Base-by-base conservation (phyloP, 106 monocot genomes). In the Alisma plantagoaquatica region DNA sequence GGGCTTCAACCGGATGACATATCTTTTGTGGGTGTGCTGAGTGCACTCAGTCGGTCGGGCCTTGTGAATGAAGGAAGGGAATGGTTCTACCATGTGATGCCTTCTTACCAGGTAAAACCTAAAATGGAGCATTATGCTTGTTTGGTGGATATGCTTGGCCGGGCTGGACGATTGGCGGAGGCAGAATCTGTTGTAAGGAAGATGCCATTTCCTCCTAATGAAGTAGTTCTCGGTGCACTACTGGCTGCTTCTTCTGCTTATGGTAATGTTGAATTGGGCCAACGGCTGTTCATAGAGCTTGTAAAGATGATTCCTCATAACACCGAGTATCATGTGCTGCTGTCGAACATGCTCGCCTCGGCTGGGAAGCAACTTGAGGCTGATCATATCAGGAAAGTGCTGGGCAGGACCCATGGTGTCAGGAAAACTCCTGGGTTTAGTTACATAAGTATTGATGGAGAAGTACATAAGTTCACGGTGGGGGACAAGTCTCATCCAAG, bases 61-160 rank as follows among this genome's bases (percentile, higher is more conserved):
- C 56, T 69, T 0, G 66, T 87, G 0, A 72, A 82, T 1, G 41
- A 69, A 61, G 82, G 87, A 19, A 54, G 49, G 3, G 55, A 54
- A 41, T 4, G 61, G 19, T 87, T 87, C 43, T 23, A 27, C 1
- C 51, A 72, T 2, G 33, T 72, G 17, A 23, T 21, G 20, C 27
- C 31, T 16, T 41, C 72, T 20, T 76, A 73, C 18, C 57, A 70
- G 3, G n/a, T 77, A 44, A 63, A 10, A 8, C 82, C 75, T 10
- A 66, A 59, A 59, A 54, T 87, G 5, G 78, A 82, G 58, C 87
- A 87, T 51, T 82, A 75, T 41, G 75, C 82, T 1, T 87, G 87
- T 43, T 66, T 78, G 75, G 82, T 78, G 28, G 87, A 87, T 67
- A 72, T 82, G 21, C 48, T 87, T 10, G 82, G 87, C 26, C 60